Evolutionary conservation across 2,329 filamentous ascomycete species (phyloP).

Genomic region (Aspergillus caelatus): DNA sequence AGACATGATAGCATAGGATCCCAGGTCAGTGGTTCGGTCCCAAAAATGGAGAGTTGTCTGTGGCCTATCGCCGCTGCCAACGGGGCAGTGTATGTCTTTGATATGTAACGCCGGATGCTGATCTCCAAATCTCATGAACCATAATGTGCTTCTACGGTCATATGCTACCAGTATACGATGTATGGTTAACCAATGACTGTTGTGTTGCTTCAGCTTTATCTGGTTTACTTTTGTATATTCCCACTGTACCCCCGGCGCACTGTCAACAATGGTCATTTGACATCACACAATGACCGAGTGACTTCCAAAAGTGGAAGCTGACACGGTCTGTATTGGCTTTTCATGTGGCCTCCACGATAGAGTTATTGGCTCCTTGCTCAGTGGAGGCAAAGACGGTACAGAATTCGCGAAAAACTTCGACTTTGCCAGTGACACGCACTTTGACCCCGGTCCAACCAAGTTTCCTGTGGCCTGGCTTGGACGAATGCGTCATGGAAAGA

Average conservation of each 20-base stretch:
- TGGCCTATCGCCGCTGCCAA: neutral
- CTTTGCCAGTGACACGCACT: neutral
- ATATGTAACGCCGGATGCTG: neutral
- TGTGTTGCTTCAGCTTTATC: neutral
- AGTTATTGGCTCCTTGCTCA: neutral
- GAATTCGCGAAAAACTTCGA: neutral
- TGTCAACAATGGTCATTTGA: neutral
- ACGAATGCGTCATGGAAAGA: constrained; percentile 4
- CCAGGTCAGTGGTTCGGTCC: neutral
- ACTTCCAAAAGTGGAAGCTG: neutral
- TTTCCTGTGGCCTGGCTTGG: neutral
- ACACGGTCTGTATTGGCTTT: neutral
- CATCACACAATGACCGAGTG: neutral
- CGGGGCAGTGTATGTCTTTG: neutral
- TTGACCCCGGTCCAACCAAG: neutral
- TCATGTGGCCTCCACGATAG: neutral
- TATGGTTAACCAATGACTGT: neutral
- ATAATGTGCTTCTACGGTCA: neutral
- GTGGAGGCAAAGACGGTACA: neutral
- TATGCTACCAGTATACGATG: neutral
- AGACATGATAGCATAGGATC: neutral
- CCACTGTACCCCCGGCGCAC: neutral
- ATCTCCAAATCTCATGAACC: neutral
- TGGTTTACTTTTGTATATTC: neutral
- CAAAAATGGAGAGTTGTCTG: too few species aligned